These are phyloP conservation scores for Colletotrichum sp. DNA, from an alignment of 2,329 filamentous ascomycete species.

Conservation along the genomic window DNA sequence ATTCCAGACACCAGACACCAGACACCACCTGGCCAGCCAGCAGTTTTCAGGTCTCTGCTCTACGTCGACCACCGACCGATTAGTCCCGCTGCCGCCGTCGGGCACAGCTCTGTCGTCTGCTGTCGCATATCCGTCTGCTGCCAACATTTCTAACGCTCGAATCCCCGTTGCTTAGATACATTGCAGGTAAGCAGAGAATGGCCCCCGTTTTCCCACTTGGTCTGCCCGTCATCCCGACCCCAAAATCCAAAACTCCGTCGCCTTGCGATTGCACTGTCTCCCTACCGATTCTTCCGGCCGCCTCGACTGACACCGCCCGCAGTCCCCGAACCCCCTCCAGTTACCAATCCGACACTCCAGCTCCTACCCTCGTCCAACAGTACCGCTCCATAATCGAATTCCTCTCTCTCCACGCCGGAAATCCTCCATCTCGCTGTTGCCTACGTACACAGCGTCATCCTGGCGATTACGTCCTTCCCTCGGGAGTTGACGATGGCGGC, in stretches of 20 bases:
- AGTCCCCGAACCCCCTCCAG: constrained; percentile 11
- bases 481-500: constrained; percentile 15
- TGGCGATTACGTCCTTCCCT: background rate
- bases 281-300: constrained; percentile 16
- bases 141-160: background rate
- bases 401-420: background rate
- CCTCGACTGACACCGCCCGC: constrained; percentile 9
- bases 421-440: background rate
- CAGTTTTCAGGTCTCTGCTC: background rate
- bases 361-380: background rate
- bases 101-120: background rate
- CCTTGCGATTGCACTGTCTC: background rate
- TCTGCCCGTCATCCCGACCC: background rate
- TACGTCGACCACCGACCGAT: background rate
- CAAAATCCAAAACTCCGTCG: background rate
- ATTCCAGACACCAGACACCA: background rate
- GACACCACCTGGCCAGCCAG: background rate
- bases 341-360: background rate
- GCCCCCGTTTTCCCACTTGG: background rate
- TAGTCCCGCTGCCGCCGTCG: background rate
- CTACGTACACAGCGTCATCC: background rate
- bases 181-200: background rate
- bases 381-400: background rate
- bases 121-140: background rate
- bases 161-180: background rate